Conservation (phyloP, 371 early-diverging fungal genomes). For the Choanephora cucurbitarum region DNA sequence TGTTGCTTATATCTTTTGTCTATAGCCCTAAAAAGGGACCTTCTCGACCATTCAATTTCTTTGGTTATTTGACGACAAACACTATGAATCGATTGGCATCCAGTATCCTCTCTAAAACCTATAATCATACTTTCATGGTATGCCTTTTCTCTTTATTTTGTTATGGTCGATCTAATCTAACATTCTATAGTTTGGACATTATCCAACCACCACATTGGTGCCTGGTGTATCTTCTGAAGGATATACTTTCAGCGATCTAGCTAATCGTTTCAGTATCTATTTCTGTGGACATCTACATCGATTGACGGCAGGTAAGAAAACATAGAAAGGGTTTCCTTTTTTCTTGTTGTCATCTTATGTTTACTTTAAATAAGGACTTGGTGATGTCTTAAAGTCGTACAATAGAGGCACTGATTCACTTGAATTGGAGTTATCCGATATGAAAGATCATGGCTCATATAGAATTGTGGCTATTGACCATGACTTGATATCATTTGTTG, state of each 20-base stretch:
- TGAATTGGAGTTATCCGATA: conserved; percentile 86
- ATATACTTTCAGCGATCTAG: conserved; percentile 62
- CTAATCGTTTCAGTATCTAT: conserved; percentile 66
- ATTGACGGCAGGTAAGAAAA: conserved; percentile 59
- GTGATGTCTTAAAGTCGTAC: conserved; percentile 66
- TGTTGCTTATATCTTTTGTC: conserved; percentile 1
- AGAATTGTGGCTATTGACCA: conserved; percentile 87
- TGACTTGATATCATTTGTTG: conserved; percentile 83
- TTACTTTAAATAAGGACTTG: conserved; percentile 48
- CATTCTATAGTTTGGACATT: conserved; percentile 67
- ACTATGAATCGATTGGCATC: conserved; percentile 72
- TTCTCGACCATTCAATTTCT: conserved; percentile 88
- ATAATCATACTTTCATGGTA: conserved; percentile 75
- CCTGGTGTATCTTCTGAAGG: conserved; percentile 69
- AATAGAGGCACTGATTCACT: conserved; percentile 61
- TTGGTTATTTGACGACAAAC: conserved; percentile 75
- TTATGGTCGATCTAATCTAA: background rate
- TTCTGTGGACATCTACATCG: conserved; percentile 90
- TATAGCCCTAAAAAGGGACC: conserved; percentile 74
- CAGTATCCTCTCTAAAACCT: conserved; percentile 35
- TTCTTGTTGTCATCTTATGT: conserved; percentile 4
- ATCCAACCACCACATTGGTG: conserved; percentile 81
- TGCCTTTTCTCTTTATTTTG: background rate
- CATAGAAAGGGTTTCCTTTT: background rate
- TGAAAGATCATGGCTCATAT: conserved; percentile 83